Evolutionary conservation across 176 grass and related monocot species (phyloP).

Genomic region (Carex myosuroides): DNA sequence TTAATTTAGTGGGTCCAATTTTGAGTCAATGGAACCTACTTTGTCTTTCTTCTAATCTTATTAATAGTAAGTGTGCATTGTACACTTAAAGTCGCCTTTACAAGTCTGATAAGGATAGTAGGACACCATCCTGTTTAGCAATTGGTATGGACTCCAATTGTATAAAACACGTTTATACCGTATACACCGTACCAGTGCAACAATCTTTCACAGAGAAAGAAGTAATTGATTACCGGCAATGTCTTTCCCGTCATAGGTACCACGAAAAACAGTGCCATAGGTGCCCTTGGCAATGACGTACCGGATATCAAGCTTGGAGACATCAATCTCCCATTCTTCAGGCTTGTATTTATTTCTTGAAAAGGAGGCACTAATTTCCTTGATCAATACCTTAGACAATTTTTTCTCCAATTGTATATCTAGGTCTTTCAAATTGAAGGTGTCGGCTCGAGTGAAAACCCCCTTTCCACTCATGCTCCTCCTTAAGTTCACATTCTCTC

Average conservation of each 20-base stretch:
- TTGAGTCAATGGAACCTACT: too few relatives aligned
- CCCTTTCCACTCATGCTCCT: constrained; percentile 34
- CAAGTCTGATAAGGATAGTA: not conserved
- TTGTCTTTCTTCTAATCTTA: too few relatives aligned
- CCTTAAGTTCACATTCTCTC: not conserved
- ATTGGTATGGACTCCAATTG: too few relatives aligned
- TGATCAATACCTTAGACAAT: constrained; percentile 59
- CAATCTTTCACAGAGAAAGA: not conserved
- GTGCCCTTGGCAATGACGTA: constrained; percentile 63
- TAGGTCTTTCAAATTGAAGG: constrained; percentile 54
- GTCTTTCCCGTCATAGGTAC: constrained; percentile 58
- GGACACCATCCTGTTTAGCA: too few relatives aligned
- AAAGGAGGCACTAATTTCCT: constrained; percentile 36
- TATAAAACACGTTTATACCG: too few relatives aligned
- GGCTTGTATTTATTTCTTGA: constrained; percentile 17
- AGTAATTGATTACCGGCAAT: constrained; percentile 10
- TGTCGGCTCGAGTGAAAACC: constrained; percentile 58
- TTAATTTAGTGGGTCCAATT: too few relatives aligned
- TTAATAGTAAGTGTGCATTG: too few relatives aligned
- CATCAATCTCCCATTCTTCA: constrained; percentile 79
- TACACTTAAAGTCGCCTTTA: not conserved
- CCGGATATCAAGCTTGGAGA: constrained; percentile 66
- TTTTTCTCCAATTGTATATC: constrained; percentile 79
- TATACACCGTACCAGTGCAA: not conserved
- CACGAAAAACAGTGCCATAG: constrained; percentile 83